Percentiles rank a stretch among this genome's conserved stretches.
phyloP scores from a whole-genome alignment of 306 rosid species.

The Sphenostylis stenocarpa region DNA sequence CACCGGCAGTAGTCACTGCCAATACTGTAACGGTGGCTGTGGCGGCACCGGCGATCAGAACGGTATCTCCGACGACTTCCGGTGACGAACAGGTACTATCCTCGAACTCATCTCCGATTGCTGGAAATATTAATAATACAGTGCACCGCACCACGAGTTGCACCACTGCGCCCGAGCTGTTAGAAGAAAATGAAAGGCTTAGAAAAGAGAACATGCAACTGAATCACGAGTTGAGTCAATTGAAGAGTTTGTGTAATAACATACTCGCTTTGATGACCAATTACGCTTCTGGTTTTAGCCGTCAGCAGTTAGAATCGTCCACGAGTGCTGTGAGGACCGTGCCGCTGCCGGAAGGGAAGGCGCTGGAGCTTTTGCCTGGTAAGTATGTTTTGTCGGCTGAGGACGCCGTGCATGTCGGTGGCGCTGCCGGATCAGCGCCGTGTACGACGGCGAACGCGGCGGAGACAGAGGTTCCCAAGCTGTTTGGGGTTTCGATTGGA shows the following conservation, averaged over 20 bases:
- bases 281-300: constrained; percentile 62
- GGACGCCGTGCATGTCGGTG: background rate
- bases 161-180: constrained; percentile 64
- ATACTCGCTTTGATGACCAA: constrained; percentile 72
- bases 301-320: constrained; percentile 45
- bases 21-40: constrained; percentile 46
- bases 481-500: constrained; percentile 89
- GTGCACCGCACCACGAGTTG: constrained; percentile 58
- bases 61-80: constrained; percentile 73
- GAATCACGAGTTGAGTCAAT: constrained; percentile 75
- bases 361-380: constrained; percentile 48
- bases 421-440: background rate
- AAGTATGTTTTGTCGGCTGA: constrained; percentile 22
- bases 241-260: constrained; percentile 70
- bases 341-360: constrained; percentile 38
- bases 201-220: constrained; percentile 80
- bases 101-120: constrained; percentile 75
- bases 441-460: background rate
- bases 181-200: constrained; percentile 83
- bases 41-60: constrained; percentile 1
- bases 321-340: constrained; percentile 11
- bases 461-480: constrained; percentile 45
- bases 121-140: constrained; percentile 23
- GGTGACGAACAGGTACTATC: constrained; percentile 92
- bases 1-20: background rate